Base-by-base conservation (phyloP, 805 yeast species). In the Metschnikowia rubicola region DNA sequence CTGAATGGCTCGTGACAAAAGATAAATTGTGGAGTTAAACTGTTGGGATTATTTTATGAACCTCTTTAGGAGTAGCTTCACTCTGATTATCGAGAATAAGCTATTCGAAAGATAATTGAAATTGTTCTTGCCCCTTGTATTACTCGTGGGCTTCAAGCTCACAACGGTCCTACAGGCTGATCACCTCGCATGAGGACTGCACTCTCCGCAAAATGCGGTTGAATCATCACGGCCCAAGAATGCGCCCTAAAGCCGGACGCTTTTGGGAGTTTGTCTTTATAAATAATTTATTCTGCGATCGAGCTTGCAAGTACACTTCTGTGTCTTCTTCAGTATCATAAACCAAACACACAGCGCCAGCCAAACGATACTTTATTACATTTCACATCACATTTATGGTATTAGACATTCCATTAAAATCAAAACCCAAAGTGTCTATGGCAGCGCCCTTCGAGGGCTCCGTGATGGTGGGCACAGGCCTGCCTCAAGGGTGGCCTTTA, bases 341-440 rank as follows among this genome's bases (percentile, higher is more conserved):
- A 11, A 11, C 11, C 33, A 31, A 31, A 31, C 33, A 7, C 5
- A n/a, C 10, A 11, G 11, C 33, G 7, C n/a, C 33, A 8, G 35
- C n/a, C n/a, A 10, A 12, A 3, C 30, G 26, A 21, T 21, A 21
- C 7, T 21, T 5, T 21, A 4, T 21, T 21, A 21, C 32, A 28
- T 4, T 17, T 10, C 21, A 28, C 19, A 35, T 19, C 45, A 10
- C 30, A 34, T 33, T 31, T 15, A 43, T 39, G 47, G 48, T 40
- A 3, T 67, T 70, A 74, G 74, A 69, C 35, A 68, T 70, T 44
- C 74, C 74, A 8, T 58, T 70, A 35, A 70, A 70, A 53, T 65
- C 74, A 35, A 61, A 64, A 43, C 71, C 74, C 8, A 63, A 68
- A 55, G 74, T 70, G 13, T 68, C 74, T 26, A 45, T 50, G 49